Evolutionary conservation across 768 basidiomycete genomes (phyloP).

Genomic region (Russula sp.): DNA sequence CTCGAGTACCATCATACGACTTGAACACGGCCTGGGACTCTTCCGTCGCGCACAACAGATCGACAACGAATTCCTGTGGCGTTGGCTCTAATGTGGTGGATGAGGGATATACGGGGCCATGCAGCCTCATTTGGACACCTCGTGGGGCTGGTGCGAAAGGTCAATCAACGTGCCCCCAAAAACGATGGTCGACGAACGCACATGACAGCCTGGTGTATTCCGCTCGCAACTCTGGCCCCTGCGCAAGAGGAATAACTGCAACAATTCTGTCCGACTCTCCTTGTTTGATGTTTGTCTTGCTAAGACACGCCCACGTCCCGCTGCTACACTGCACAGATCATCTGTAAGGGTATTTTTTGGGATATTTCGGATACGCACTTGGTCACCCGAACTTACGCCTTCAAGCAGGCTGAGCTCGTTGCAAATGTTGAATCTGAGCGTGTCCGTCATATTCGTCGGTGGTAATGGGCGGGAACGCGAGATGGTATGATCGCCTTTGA

Average conservation of each 20-base stretch:
- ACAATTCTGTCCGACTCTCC: constrained; percentile 57
- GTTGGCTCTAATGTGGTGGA: constrained; percentile 43
- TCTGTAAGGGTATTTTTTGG: background rate
- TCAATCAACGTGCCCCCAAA: background rate
- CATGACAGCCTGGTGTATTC: constrained; percentile 37
- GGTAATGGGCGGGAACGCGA: constrained; percentile 55
- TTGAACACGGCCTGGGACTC: constrained; percentile 49
- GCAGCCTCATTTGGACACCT: constrained; percentile 54
- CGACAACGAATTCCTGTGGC: constrained; percentile 59
- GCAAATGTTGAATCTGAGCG: constrained; percentile 67
- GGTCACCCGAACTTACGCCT: constrained; percentile 54
- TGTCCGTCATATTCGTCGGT: constrained; percentile 60
- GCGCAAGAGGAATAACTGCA: constrained; percentile 73
- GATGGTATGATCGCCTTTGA: constrained; percentile 52
- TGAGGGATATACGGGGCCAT: constrained; percentile 61
- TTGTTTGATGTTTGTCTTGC: constrained; percentile 58
- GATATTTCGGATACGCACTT: constrained; percentile 47
- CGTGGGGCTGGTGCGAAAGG: constrained; percentile 44
- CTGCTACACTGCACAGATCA: constrained; percentile 51
- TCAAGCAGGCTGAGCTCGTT: constrained; percentile 50
- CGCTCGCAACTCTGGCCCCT: constrained; percentile 36
- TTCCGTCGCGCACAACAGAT: constrained; percentile 50
- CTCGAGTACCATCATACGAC: constrained; percentile 56
- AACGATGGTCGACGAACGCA: constrained; percentile 37
- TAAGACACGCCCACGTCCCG: constrained; percentile 74